Evolutionary conservation across 2,329 filamentous ascomycete species (phyloP).

Genomic region (Didymosphaeria variabile): DNA sequence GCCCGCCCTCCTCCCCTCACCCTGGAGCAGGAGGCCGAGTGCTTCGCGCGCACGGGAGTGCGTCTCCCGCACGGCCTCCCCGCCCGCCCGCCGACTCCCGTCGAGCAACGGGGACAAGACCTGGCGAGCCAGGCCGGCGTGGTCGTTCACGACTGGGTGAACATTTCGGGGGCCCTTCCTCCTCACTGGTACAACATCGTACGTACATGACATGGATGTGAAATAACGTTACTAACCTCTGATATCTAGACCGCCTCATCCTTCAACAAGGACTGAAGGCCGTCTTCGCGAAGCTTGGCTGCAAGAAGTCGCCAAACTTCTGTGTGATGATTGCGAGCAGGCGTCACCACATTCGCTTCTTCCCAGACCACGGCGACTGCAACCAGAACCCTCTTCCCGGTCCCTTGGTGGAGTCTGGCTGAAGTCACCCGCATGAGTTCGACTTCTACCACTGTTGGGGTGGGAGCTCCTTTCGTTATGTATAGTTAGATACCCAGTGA

Average conservation of each 20-base stretch:
- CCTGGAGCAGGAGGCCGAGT: not conserved
- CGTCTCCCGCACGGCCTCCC: not conserved
- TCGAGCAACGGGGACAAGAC: not conserved
- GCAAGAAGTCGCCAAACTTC: slow-evolving; percentile 67
- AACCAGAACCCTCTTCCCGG: slow-evolving; percentile 87
- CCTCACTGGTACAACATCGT: not conserved
- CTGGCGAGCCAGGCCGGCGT: not conserved
- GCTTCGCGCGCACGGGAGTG: no score
- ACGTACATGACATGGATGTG: not conserved
- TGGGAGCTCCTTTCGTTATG: not conserved
- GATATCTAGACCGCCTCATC: not conserved
- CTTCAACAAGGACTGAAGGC: slow-evolving; percentile 61
- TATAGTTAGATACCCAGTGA: not conserved
- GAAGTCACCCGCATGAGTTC: slow-evolving; percentile 88
- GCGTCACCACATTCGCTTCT: slow-evolving; percentile 93
- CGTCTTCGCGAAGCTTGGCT: slow-evolving; percentile 58
- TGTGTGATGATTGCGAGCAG: slow-evolving; percentile 91
- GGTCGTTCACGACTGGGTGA: not conserved
- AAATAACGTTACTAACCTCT: not conserved
- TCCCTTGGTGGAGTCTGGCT: slow-evolving; percentile 84
- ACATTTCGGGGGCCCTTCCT: not conserved
- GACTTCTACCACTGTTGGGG: slow-evolving; percentile 78
- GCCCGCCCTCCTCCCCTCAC: not conserved
- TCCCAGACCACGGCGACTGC: slow-evolving; percentile 76
- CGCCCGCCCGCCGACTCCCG: not conserved